A percentile compares a stretch with the other conserved stretches of the same genome.
Conservation (phyloP, 2,329 filamentous ascomycete genomes). For the Botrytis pseudocinerea region DNA sequence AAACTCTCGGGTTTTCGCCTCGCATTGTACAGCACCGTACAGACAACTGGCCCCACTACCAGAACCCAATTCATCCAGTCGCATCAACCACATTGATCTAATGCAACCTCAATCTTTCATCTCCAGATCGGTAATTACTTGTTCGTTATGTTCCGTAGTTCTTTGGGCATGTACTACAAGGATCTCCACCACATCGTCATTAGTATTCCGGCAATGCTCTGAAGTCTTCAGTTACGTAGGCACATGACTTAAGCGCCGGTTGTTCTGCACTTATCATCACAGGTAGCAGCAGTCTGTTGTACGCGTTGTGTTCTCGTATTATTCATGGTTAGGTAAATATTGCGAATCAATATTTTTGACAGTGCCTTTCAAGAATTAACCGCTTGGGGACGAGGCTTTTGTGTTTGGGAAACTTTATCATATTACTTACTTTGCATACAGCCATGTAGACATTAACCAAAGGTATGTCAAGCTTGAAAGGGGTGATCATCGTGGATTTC, state of each 20-base stretch:
- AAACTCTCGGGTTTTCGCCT: conserved; percentile 9
- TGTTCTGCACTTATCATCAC: not conserved
- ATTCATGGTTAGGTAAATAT: not conserved
- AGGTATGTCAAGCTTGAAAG: not conserved
- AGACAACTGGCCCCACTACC: not conserved
- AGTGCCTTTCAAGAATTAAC: not conserved
- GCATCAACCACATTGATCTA: conserved; percentile 6
- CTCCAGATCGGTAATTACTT: not conserved
- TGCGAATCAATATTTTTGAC: not conserved
- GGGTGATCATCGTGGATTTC: not conserved
- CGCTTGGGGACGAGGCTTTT: not conserved
- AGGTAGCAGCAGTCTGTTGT: not conserved
- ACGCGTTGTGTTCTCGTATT: not conserved
- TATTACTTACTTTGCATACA: not conserved
- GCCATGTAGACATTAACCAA: not conserved
- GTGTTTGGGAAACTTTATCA: not conserved
- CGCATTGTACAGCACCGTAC: not conserved
- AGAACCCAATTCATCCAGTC: conserved; percentile 1
- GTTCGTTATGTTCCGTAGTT: not conserved
- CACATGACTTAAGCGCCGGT: not conserved
- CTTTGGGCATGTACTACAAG: not conserved
- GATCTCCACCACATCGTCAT: not conserved
- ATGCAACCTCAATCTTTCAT: not conserved
- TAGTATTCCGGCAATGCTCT: not conserved
- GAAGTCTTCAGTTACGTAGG: not conserved